Percentiles rank a stretch among this genome's conserved stretches.
Conservation (phyloP, 768 basidiomycete genomes). For the Rhodotorula graminis region DNA sequence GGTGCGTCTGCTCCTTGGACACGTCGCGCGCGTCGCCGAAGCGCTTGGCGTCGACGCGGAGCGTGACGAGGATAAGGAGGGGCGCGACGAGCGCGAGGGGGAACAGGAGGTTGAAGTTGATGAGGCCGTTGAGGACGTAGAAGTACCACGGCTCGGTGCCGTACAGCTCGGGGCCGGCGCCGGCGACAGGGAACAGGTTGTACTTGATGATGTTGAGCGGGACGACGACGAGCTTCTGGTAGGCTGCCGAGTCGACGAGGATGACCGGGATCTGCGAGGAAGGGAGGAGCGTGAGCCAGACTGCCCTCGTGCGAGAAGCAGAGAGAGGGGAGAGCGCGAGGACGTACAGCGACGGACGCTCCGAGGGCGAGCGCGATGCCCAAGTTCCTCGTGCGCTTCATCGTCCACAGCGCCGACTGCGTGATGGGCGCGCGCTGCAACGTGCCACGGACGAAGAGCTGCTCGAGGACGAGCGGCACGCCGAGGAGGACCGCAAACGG, state of each 20-base stretch:
- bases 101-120: conserved; percentile 88
- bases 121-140: conserved; percentile 78
- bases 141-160: conserved; percentile 83
- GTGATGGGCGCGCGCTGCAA: conserved; percentile 34
- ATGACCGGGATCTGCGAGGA: conserved; percentile 69
- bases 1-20: conserved; percentile 53
- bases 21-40: conserved; percentile 56
- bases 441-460: conserved; percentile 51
- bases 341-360: conserved; percentile 23
- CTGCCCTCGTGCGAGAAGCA: too few relatives aligned
- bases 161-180: conserved; percentile 78
- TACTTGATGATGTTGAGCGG: conserved; percentile 92
- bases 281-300: background rate
- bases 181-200: conserved; percentile 73
- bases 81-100: conserved; percentile 75
- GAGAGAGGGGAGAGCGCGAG: too few relatives aligned
- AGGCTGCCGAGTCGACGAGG: conserved; percentile 76
- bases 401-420: conserved; percentile 52
- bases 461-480: conserved; percentile 83
- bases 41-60: conserved; percentile 68
- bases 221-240: conserved; percentile 70
- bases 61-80: conserved; percentile 71
- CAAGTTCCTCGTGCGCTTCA: conserved; percentile 31
- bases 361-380: conserved; percentile 21
- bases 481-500: conserved; percentile 86